These are phyloP conservation scores for Metschnikowia cerradonensis DNA, from an alignment of 805 yeast species.

Conservation along the genomic window DNA sequence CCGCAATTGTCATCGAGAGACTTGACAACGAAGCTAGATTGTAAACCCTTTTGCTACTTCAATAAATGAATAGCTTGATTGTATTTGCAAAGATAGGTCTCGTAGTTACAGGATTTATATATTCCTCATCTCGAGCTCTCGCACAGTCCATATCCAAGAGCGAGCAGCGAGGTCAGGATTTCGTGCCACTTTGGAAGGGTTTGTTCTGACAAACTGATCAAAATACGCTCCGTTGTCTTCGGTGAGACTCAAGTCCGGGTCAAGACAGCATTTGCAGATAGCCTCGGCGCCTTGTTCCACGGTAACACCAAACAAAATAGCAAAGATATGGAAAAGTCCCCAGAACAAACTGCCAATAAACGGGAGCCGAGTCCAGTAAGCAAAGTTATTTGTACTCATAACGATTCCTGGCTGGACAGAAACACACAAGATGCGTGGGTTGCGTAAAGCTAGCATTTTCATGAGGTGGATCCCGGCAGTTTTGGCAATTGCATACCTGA, in stretches of 20 bases:
- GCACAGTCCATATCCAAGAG: conserved; percentile 78
- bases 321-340: conserved; percentile 66
- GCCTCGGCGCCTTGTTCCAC: conserved; percentile 70
- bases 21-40: conserved; percentile 38
- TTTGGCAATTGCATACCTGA: conserved; percentile 74
- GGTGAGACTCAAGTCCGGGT: conserved; percentile 44
- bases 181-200: conserved; percentile 56
- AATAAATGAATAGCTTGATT: not conserved
- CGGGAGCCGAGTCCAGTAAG: conserved; percentile 76
- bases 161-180: conserved; percentile 57
- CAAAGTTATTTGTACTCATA: conserved; percentile 73
- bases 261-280: conserved; percentile 58
- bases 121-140: conserved; percentile 50
- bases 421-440: conserved; percentile 60
- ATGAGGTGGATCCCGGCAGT: conserved; percentile 73
- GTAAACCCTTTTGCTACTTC: conserved; percentile 14
- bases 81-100: not conserved
- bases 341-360: conserved; percentile 72
- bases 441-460: conserved; percentile 56
- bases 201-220: conserved; percentile 42
- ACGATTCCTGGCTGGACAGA: conserved; percentile 84
- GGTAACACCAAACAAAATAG: conserved; percentile 64
- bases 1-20: conserved; percentile 83
- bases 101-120: conserved; percentile 20
- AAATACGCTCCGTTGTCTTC: conserved; percentile 68